Evolutionary conservation across 2,329 filamentous ascomycete species (phyloP).

Genomic region (Xylaria sp.): DNA sequence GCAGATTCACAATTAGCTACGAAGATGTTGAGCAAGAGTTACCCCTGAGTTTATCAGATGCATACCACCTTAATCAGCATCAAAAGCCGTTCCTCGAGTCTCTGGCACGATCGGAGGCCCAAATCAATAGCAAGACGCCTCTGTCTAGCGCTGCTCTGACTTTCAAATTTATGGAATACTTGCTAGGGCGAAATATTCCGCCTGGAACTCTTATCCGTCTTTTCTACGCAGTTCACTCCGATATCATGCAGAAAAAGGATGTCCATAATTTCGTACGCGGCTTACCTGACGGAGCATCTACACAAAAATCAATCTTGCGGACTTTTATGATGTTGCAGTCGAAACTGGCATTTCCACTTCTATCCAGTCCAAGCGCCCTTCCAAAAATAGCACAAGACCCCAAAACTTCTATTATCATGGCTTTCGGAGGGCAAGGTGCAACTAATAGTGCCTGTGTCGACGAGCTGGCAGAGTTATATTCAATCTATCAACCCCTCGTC

Average conservation of each 20-base stretch:
- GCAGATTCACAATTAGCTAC: conserved; percentile 24
- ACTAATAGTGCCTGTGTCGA: conserved; percentile 31
- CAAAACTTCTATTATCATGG: conserved; percentile 25
- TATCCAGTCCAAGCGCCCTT: conserved; percentile 26
- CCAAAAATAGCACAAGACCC: conserved; percentile 10
- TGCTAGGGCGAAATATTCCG: conserved; percentile 20
- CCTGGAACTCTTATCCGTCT: conserved; percentile 23
- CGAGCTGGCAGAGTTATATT: conserved; percentile 33
- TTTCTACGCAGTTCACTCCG: conserved; percentile 26
- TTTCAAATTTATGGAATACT: conserved; percentile 28
- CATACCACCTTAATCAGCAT: conserved; percentile 24
- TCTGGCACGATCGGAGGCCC: conserved; percentile 9
- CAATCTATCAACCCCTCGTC: conserved; percentile 31
- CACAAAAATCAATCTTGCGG: conserved; percentile 31
- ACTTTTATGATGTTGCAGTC: conserved; percentile 29
- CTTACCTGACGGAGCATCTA: conserved; percentile 18
- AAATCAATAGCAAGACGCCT: conserved; percentile 2
- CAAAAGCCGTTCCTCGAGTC: conserved; percentile 19
- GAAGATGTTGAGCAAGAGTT: conserved; percentile 28
- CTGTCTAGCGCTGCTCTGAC: conserved; percentile 25
- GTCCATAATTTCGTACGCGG: conserved; percentile 26
- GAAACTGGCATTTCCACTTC: conserved; percentile 21
- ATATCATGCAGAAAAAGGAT: conserved; percentile 29
- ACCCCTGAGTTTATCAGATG: conserved; percentile 18
- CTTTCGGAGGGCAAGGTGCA: conserved; percentile 32